These are phyloP conservation scores for Gentiana macrophylla DNA, from an alignment of 257 asterid species.

Conservation along the genomic window DNA sequence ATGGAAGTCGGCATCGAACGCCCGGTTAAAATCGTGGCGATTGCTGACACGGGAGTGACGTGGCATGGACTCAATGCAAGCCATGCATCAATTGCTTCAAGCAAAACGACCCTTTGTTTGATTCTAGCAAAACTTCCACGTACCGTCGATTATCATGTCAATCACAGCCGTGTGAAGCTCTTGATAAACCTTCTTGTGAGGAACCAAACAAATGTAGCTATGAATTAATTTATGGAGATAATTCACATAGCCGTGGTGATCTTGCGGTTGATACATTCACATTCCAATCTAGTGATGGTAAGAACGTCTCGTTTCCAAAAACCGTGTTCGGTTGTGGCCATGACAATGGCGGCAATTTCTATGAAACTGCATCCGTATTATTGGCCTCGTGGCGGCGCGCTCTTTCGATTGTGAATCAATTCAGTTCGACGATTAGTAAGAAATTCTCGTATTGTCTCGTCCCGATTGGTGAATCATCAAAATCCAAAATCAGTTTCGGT, in stretches of 20 bases:
- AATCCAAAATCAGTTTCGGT: slow-evolving; percentile 54
- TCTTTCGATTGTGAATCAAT: slow-evolving; percentile 36
- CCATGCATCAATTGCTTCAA: slow-evolving; percentile 43
- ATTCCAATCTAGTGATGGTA: slow-evolving; percentile 12
- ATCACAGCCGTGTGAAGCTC: slow-evolving; percentile 13
- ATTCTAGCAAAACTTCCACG: slow-evolving; percentile 18
- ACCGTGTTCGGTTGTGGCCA: slow-evolving; percentile 51
- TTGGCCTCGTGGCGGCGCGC: slow-evolving; percentile 52
- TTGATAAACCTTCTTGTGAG: slow-evolving; percentile 9
- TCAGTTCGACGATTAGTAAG: slow-evolving; percentile 19
- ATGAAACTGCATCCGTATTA: slow-evolving; percentile 21
- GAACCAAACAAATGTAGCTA: slow-evolving; percentile 18
- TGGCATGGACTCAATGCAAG: slow-evolving; percentile 51
- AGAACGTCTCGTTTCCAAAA: slow-evolving; percentile 13
- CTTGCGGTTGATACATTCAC: slow-evolving; percentile 37
- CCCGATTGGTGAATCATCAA: slow-evolving; percentile 1
- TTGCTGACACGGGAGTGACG: slow-evolving; percentile 56
- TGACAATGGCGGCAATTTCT: slow-evolving; percentile 29
- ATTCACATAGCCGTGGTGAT: slow-evolving; percentile 28
- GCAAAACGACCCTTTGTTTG: slow-evolving; percentile 36
- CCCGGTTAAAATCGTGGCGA: slow-evolving; percentile 32
- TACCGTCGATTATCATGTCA: slow-evolving; percentile 22
- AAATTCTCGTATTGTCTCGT: slow-evolving; percentile 49
- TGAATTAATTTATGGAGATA: slow-evolving; percentile 25
- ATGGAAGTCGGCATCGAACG: slow-evolving; percentile 31